Conservation (phyloP, 768 basidiomycete genomes). For the Tulasnella sp. region DNA sequence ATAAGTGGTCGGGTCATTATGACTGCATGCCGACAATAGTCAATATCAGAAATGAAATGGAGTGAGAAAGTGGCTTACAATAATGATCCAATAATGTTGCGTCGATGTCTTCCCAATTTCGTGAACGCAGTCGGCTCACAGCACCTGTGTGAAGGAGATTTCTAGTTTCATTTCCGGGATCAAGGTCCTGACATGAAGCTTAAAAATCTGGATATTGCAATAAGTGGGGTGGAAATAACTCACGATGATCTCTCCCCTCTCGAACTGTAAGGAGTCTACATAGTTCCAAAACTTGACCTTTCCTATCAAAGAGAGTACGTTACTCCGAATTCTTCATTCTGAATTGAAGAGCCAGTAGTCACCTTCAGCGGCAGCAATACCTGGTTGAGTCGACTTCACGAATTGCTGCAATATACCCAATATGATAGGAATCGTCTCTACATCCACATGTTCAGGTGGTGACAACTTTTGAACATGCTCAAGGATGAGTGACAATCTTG, state of each 20-base stretch:
- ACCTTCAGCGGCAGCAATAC: conserved; percentile 76
- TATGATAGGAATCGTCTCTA: conserved; percentile 61
- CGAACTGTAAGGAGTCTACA: conserved; percentile 59
- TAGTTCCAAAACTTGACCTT: conserved; percentile 82
- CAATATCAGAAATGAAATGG: neutral
- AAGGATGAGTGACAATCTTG: conserved; percentile 60
- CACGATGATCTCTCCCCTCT: conserved; percentile 73
- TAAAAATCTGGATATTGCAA: neutral
- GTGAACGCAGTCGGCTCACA: conserved; percentile 45
- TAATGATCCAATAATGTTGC: conserved; percentile 66
- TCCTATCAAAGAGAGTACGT: conserved; percentile 22
- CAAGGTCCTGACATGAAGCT: conserved; percentile 50
- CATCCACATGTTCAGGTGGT: conserved; percentile 62
- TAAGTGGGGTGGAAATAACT: conserved; percentile 21
- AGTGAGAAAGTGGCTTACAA: conserved; percentile 32
- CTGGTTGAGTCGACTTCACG: conserved; percentile 77
- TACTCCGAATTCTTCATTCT: no score
- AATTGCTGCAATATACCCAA: conserved; percentile 53
- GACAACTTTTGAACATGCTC: conserved; percentile 28
- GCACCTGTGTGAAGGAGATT: conserved; percentile 55
- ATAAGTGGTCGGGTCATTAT: conserved; percentile 12
- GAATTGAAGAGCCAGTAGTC: no score
- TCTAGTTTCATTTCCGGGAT: conserved; percentile 61
- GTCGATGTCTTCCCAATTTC: conserved; percentile 52
- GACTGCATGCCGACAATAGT: neutral